Base-by-base conservation (phyloP, 2,329 filamentous ascomycete genomes). In the Grosmannia huntii region DNA sequence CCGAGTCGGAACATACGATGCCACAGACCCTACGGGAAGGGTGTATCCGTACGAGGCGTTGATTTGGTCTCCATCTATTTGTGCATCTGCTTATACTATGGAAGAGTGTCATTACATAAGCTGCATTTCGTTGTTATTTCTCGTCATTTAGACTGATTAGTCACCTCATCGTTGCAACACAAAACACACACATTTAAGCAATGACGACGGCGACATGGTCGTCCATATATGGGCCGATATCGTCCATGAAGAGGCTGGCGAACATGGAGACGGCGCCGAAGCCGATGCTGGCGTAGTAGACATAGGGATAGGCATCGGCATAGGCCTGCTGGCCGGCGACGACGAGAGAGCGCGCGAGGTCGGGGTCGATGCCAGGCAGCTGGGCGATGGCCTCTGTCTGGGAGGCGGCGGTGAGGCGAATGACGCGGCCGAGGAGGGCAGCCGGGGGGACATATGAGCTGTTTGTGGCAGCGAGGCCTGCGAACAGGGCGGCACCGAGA, bases 251-350 rank as follows among this genome's bases (percentile, higher is more conserved):
- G 58, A 77, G 72, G 57, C 79, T 76, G 0, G 81, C 74, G n/a
- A 84, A 55, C 53, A 85, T 79, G 5, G 77, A 76, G 0, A 82
- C 66, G 0, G 62, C 72, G 0, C 83, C 83, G 66, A 85, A 86
- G 0, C 76, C 60, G 65, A 86, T 83, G 66, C 79, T 83, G 28
- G 75, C 73, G 66, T 81, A 80, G 65, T 84, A 86, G 4, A 84
- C 81, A 65, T 74, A 84, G 53, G 77, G 76, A 62, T 85, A 86
- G 11, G 76, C 77, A 54, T 78, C 71, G 0, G 81, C 75, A 66
- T 76, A 86, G 0, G 81, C 79, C 56, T 78, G 65, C 62, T 81
- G 77, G 0, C 82, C 79, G 1, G 80, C 79, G 3, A 65, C 63
- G 1, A 86, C 74, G 1, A 71, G 72, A 21, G 77, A 71, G 51